Evolutionary conservation across 257 asterid genomes (phyloP).

Genomic region (Gardenia jasminoides): DNA sequence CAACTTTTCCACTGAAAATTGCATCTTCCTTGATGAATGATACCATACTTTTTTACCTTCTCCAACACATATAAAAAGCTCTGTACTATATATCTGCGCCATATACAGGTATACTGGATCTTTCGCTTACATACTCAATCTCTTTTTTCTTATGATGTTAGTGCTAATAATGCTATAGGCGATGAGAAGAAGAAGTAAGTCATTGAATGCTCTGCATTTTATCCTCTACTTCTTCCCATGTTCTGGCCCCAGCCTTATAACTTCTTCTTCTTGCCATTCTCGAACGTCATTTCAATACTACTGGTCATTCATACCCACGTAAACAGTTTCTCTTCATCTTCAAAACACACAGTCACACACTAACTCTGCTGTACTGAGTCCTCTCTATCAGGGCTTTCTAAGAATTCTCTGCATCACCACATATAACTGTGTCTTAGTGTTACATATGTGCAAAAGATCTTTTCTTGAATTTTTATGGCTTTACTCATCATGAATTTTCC

Average conservation of each 20-base stretch:
- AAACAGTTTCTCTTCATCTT: conserved; percentile 2
- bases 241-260: background rate
- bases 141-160: background rate
- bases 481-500: background rate
- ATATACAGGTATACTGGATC: background rate
- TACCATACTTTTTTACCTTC: background rate
- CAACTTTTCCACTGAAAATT: background rate
- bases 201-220: background rate
- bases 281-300: background rate
- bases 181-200: background rate
- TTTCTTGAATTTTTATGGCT: background rate
- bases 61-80: conserved; percentile 4
- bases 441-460: background rate
- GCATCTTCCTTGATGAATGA: background rate
- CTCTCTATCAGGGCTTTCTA: background rate
- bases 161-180: background rate
- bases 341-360: background rate
- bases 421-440: background rate
- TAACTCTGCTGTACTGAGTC: background rate
- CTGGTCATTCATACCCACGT: conserved; percentile 5
- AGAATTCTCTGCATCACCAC: background rate
- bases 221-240: background rate
- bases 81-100: background rate
- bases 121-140: background rate
- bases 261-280: conserved; percentile 1